Base-by-base conservation (phyloP, 129 eudicot genomes). In the Tagetes erecta region DNA sequence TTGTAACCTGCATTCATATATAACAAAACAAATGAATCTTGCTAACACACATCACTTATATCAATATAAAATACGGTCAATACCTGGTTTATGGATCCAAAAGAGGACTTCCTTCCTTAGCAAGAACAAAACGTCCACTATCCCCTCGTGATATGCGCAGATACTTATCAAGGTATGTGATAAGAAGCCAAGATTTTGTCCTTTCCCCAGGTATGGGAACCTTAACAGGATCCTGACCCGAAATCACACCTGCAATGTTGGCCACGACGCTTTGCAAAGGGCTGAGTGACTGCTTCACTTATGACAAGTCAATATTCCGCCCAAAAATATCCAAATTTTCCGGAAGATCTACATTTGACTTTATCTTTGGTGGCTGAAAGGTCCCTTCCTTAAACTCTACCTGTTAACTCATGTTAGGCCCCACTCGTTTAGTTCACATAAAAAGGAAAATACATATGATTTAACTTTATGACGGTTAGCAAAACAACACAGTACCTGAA, bases 81-180 rank as follows among this genome's bases (percentile, higher is more conserved):
- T 27, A 55, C 62, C 62, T 55, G 35, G 62, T 55, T 55, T 55
- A 55, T 0, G 62, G 62, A 55, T 55, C 62, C 62, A 55, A 55
- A 55, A 55, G 36, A 55, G 62, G 12, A 55, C 62, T 55, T 27
- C 62, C 35, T 55, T 55, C 57, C 57, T 51, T 51, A 0, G 57
- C 57, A 51, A 51, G 27, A 51, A 51, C 57, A 51, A 50, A 50
- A 3, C 13, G 57, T 51, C 57, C 57, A 51, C 56, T 27, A 12
- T 51, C 57, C 31, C 57, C 30, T 51, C 7, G 7, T n/a, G 57
- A n/a, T 51, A 51, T 10, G 31, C 57, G 27, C 57, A n/a, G 57
- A 51, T 51, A 27, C 57, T 51, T 51, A 50, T 50, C 56, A 50
- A 50, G 57, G 57, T 12, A 51, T 51, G 57, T 51, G 27, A 51